Evolutionary conservation across 768 basidiomycete species (phyloP).

Genomic region (Mrakia blollopis): DNA sequence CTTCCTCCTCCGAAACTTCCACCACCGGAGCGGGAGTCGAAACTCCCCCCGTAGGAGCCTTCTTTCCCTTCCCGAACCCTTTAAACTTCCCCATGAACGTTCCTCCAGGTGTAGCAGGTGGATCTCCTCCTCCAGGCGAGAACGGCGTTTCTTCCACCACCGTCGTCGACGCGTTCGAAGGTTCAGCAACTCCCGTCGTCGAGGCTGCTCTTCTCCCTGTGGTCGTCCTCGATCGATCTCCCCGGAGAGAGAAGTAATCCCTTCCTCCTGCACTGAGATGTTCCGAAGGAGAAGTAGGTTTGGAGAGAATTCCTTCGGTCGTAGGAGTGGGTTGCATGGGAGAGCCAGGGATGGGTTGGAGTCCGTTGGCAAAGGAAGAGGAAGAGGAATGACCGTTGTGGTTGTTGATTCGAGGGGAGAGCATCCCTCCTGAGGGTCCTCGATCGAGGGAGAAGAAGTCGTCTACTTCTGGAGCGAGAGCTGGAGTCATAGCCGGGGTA

Average conservation of each 20-base stretch:
- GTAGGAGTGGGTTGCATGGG: neutral
- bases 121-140: neutral
- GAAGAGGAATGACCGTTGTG: neutral
- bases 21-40: slow-evolving; percentile 38
- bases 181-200: slow-evolving; percentile 11
- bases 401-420: neutral
- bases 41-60: slow-evolving; percentile 39
- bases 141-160: neutral
- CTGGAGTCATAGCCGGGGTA: slow-evolving; percentile 64
- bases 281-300: neutral
- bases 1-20: slow-evolving; percentile 39
- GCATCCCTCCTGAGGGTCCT: neutral
- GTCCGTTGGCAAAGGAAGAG: no score
- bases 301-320: neutral
- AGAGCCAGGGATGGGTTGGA: slow-evolving; percentile 6
- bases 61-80: slow-evolving; percentile 61
- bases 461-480: slow-evolving; percentile 52
- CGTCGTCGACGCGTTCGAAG: slow-evolving; percentile 20
- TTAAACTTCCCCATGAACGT: slow-evolving; percentile 76
- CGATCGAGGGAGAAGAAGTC: slow-evolving; percentile 26
- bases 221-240: slow-evolving; percentile 25
- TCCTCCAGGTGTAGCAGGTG: slow-evolving; percentile 44
- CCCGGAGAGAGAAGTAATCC: slow-evolving; percentile 16
- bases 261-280: neutral
- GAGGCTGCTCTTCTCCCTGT: slow-evolving; percentile 19